phyloP scores from a whole-genome alignment of 2,329 filamentous ascomycete genomes.

The Colletotrichum sp. region DNA sequence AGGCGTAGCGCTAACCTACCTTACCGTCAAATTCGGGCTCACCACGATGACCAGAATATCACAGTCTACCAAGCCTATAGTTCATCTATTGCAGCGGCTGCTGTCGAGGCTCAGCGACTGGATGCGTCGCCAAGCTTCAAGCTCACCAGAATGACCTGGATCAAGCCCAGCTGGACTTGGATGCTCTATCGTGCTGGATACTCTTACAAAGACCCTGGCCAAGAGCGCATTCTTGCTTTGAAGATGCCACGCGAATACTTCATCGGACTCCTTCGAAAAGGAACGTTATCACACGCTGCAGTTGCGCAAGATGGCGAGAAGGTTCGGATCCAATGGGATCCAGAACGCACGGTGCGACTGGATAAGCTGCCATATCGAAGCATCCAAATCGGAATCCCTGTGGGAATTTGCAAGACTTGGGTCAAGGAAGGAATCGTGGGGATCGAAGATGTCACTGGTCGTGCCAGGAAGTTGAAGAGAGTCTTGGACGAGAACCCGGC shows the following conservation, averaged over 20 bases:
- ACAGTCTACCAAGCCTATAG: slow-evolving; percentile 69
- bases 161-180: slow-evolving; percentile 69
- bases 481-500: slow-evolving; percentile 45
- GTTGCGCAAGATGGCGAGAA: slow-evolving; percentile 16
- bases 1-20: background rate
- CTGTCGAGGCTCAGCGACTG: slow-evolving; percentile 56
- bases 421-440: slow-evolving; percentile 55
- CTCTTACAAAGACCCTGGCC: slow-evolving; percentile 59
- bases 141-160: slow-evolving; percentile 66
- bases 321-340: slow-evolving; percentile 70
- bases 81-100: slow-evolving; percentile 54
- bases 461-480: slow-evolving; percentile 52
- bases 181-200: slow-evolving; percentile 69
- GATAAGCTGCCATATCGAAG: slow-evolving; percentile 54
- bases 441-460: slow-evolving; percentile 65
- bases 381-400: slow-evolving; percentile 67
- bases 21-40: slow-evolving; percentile 57
- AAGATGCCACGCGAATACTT: slow-evolving; percentile 58
- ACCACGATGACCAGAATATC: slow-evolving; percentile 54
- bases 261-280: slow-evolving; percentile 45
- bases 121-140: slow-evolving; percentile 57
- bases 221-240: slow-evolving; percentile 63
- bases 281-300: slow-evolving; percentile 31
- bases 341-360: slow-evolving; percentile 55
- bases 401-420: slow-evolving; percentile 48